Conservation (phyloP, 148 eudicot genomes). For the Arbutus unedo region DNA sequence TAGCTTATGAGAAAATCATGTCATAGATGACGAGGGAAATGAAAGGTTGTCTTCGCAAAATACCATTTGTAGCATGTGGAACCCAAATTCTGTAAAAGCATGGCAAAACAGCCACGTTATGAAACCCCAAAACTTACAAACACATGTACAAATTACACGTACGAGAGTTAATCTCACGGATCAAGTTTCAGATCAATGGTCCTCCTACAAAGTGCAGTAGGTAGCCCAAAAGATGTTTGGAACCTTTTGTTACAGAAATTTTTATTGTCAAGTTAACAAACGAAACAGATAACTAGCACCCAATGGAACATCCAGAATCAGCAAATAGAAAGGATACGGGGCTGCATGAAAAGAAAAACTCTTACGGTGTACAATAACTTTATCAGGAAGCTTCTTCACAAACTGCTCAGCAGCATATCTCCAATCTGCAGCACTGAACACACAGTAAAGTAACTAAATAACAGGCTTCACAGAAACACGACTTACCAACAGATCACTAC, state of each 20-base stretch:
- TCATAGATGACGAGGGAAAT: background rate
- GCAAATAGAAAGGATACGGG: background rate
- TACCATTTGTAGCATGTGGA: background rate
- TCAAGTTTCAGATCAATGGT: background rate
- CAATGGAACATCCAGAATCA: background rate
- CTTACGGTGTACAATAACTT: conserved; percentile 82
- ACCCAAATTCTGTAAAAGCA: background rate
- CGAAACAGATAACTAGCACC: background rate
- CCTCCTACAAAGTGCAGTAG: background rate
- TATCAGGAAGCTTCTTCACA: conserved; percentile 68
- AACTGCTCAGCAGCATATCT: conserved; percentile 82
- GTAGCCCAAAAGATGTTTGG: background rate
- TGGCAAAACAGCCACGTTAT: background rate
- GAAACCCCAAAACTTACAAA: background rate
- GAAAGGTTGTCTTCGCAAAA: background rate
- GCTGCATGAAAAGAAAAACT: conserved; percentile 12
- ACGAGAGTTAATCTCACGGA: background rate
- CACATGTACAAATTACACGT: background rate
- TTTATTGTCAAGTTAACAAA: background rate
- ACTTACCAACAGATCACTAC: background rate
- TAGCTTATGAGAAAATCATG: background rate
- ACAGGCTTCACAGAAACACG: conserved; percentile 7
- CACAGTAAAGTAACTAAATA: conserved; percentile 13
- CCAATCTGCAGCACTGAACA: conserved; percentile 75
- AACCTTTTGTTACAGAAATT: background rate